Base-by-base conservation (phyloP, 441 rosid genomes). In the Manihot esculenta region DNA sequence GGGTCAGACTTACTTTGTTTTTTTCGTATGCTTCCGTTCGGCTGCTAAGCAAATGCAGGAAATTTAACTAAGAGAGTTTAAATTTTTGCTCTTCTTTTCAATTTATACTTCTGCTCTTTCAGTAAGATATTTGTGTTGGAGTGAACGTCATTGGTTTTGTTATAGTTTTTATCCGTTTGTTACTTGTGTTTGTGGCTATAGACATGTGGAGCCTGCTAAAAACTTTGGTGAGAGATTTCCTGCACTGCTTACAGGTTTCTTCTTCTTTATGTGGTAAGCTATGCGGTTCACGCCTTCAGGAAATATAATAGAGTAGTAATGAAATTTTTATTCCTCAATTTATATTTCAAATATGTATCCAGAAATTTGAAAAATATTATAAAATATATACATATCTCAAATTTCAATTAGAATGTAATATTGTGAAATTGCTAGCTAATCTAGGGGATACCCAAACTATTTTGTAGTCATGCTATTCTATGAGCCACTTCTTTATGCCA, bases 261-360 rank as follows among this genome's bases (percentile, higher is more conserved):
- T 86, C 75, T 88, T 88, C 83, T 87, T 87, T 72, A 82, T 70
- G 82, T 88, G 93, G 93, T 88, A 81, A 72, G 86, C 27, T 51
- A 21, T 30, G 5, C 7, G 7, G 42, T 38, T 38, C 42, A 38
- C 42, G 42, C 42, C 42, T 33, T 33, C 38, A 33, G 3, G 3
- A 7, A 33, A 33, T 33, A 33, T 33, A 33, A 33, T 33, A 33
- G 38, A 33, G 38, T 7, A 33, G 38, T 4, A 33, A 33, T 33
- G 38, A 33, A 33, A 33, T 33, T 33, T 33, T 7, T 7, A 33
- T 33, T 33, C 38, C 38, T 33, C 38, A 7, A 33, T 33, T n/a
- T 33, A 33, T 33, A 7, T 33, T 4, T 33, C 38, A 7, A 33
- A 33, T 33, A 33, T 33, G 38, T 33, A 3, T 33, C 38, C 6